phyloP scores from a whole-genome alignment of 1,284 basidiomycete genomes.

The Flammula alnicola region DNA sequence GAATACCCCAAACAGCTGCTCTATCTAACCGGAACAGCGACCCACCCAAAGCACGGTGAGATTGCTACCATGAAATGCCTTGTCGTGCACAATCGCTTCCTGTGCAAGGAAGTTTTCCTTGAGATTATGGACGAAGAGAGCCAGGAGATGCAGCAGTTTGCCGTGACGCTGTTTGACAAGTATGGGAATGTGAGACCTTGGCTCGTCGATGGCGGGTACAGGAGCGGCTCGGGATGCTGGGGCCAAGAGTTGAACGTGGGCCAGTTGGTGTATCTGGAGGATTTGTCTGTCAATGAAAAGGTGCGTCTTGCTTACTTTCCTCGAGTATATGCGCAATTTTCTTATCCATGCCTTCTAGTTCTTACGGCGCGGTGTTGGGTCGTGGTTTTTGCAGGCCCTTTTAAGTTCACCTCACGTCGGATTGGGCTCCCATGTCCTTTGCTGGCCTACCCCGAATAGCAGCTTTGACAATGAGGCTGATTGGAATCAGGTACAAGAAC shows the following conservation, averaged over 20 bases:
- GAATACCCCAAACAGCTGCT: slow-evolving; percentile 7
- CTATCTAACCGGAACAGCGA: neutral
- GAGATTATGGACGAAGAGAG: slow-evolving; percentile 34
- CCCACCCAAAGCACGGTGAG: slow-evolving; percentile 12
- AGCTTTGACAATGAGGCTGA: neutral
- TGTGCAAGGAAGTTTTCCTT: slow-evolving; percentile 22
- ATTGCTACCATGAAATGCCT: slow-evolving; percentile 4
- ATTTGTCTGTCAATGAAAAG: slow-evolving; percentile 26
- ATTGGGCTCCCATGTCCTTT: slow-evolving; percentile 4
- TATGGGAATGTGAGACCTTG: slow-evolving; percentile 28
- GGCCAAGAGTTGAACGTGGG: slow-evolving; percentile 34
- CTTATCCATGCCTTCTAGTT: slow-evolving; percentile 16
- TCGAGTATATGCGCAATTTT: neutral
- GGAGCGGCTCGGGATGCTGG: slow-evolving; percentile 39
- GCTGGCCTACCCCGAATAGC: slow-evolving; percentile 9
- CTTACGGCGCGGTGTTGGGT: slow-evolving; percentile 29
- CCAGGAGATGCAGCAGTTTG: slow-evolving; percentile 34
- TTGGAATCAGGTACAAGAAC: neutral
- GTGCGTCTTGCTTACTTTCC: slow-evolving; percentile 16
- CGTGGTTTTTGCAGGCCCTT: slow-evolving; percentile 28
- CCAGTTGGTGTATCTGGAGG: slow-evolving; percentile 30
- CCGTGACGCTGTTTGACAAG: slow-evolving; percentile 33
- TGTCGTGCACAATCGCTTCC: neutral
- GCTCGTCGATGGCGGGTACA: slow-evolving; percentile 29
- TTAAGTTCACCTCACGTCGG: slow-evolving; percentile 23